A percentile compares a stretch with the other conserved stretches of the same genome.
Evolutionary conservation across 208 protist genomes (phyloP).

Genomic region (Leishmania tarentolae): DNA sequence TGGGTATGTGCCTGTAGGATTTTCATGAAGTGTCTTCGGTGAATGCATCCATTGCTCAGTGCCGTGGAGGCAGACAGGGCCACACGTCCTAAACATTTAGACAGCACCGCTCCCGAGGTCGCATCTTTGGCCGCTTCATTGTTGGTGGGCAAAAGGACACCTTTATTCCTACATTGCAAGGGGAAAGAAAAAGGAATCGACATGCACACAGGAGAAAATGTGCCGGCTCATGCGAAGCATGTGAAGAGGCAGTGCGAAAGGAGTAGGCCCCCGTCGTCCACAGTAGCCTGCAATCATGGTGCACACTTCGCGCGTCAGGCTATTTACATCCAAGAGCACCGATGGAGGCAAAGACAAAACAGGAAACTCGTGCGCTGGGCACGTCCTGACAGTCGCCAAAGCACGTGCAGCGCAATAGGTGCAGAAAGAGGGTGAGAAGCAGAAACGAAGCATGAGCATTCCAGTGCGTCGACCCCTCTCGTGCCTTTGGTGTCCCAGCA

Average conservation of each 20-base stretch:
- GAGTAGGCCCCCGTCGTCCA: background rate
- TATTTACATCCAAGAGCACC: constrained; percentile 19
- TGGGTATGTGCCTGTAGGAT: background rate
- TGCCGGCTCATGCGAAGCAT: constrained; percentile 1
- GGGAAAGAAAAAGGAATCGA: background rate
- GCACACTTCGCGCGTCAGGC: background rate
- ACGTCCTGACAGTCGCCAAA: background rate
- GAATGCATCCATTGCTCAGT: background rate
- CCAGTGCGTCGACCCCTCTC: background rate
- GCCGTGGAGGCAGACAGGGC: background rate
- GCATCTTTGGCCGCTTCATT: constrained; percentile 1
- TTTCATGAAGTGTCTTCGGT: background rate
- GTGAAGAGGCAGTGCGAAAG: constrained; percentile 4
- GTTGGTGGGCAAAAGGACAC: background rate
- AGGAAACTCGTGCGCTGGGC: background rate
- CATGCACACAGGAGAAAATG: background rate
- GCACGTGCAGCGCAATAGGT: constrained; percentile 2
- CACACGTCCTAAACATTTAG: background rate
- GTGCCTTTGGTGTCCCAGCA: background rate
- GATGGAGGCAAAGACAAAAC: background rate
- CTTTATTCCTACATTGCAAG: background rate
- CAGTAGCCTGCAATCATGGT: background rate
- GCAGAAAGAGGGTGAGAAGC: constrained; percentile 2
- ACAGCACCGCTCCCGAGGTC: background rate
- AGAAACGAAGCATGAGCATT: background rate